Conservation (phyloP, 2,329 filamentous ascomycete species). For the Remersonia thermophila region DNA sequence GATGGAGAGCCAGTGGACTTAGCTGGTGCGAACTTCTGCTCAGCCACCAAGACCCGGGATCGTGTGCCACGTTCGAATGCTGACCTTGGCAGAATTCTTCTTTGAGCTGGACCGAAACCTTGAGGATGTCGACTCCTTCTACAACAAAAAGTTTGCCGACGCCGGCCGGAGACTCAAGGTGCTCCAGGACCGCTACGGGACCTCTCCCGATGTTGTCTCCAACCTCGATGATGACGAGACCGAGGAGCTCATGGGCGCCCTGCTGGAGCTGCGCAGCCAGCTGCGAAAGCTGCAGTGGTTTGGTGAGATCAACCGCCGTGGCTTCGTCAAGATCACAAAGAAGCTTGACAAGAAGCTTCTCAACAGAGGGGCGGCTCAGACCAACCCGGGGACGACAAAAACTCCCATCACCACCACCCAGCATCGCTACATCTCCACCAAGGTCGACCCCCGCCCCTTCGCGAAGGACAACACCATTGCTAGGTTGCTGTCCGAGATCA, state of each 20-base stretch:
- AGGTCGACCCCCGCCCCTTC: conserved; percentile 81
- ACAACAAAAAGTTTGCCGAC: conserved; percentile 89
- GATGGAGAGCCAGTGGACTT: conserved; percentile 70
- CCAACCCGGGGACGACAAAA: no score
- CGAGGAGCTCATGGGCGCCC: conserved; percentile 79
- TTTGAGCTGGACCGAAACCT: conserved; percentile 93
- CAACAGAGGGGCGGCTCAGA: conserved; percentile 20
- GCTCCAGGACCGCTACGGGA: conserved; percentile 77
- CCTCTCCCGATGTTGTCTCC: conserved; percentile 53
- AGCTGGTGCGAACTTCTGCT: conserved; percentile 51
- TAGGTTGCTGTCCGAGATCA: conserved; percentile 51
- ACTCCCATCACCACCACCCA: conserved; percentile 49
- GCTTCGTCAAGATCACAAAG: conserved; percentile 97
- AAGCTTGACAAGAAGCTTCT: conserved; percentile 94
- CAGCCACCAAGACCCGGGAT: background rate
- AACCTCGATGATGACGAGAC: conserved; percentile 77
- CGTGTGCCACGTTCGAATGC: background rate
- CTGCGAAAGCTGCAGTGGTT: conserved; percentile 94
- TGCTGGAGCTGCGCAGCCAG: conserved; percentile 78
- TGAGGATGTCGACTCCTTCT: conserved; percentile 92
- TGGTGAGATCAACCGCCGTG: conserved; percentile 86
- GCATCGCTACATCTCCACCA: conserved; percentile 75
- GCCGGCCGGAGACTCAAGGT: conserved; percentile 73
- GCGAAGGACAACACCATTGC: conserved; percentile 53
- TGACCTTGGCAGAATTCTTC: conserved; percentile 65